Evolutionary conservation across 371 early-diverging fungal genomes (phyloP).

Genomic region (Syncephalis fuscata): DNA sequence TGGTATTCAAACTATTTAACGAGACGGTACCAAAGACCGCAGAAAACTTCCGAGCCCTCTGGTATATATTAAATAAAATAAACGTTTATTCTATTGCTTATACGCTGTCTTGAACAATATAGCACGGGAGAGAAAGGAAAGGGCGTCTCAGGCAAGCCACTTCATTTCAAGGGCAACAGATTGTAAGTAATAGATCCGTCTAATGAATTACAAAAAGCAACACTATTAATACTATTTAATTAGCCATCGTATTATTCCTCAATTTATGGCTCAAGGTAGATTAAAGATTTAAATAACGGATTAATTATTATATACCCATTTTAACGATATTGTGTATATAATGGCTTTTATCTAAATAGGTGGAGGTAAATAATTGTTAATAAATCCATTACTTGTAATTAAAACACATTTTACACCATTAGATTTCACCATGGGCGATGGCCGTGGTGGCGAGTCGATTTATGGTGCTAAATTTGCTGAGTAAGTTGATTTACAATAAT

Average conservation of each 20-base stretch:
- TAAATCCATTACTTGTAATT: too few relatives aligned
- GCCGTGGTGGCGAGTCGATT: slow-evolving; percentile 91
- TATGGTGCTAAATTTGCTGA: slow-evolving; percentile 92
- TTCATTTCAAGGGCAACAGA: slow-evolving; percentile 62
- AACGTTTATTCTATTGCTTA: background rate
- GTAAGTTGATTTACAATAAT: slow-evolving; percentile 14
- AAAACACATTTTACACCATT: background rate
- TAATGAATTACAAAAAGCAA: background rate
- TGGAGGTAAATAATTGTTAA: too few relatives aligned
- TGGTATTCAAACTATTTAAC: slow-evolving; percentile 57
- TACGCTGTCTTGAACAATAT: background rate
- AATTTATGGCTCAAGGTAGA: slow-evolving; percentile 99
- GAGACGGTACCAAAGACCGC: slow-evolving; percentile 83
- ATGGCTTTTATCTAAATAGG: too few relatives aligned
- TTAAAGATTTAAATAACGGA: too few relatives aligned
- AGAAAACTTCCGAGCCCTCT: slow-evolving; percentile 90
- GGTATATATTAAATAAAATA: slow-evolving; percentile 6
- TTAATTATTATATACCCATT: background rate
- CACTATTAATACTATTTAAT: background rate
- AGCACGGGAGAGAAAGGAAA: slow-evolving; percentile 52
- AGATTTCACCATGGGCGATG: slow-evolving; percentile 85
- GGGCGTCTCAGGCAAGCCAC: slow-evolving; percentile 42
- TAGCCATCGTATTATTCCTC: slow-evolving; percentile 83
- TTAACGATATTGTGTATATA: too few relatives aligned
- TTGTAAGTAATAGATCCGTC: slow-evolving; percentile 33